These are phyloP conservation scores for Penicillium capsulatum DNA, from an alignment of 2,329 filamentous ascomycete species.

Conservation along the genomic window DNA sequence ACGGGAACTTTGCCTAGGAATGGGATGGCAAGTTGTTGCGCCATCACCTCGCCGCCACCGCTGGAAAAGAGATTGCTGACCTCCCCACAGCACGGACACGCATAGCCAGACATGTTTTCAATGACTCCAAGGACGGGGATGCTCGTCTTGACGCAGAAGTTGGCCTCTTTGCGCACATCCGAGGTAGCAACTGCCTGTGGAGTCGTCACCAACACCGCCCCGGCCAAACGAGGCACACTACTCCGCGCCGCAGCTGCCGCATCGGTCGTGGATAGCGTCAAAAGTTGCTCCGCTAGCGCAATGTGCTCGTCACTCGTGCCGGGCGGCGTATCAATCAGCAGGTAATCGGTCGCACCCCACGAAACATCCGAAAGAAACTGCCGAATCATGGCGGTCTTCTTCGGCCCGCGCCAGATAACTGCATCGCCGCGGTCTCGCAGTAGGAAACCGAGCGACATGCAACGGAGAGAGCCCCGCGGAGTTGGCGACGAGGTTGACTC, in stretches of 20 bases:
- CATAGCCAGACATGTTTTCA: constrained; percentile 76
- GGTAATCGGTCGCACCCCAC: constrained; percentile 82
- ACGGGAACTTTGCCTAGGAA: constrained; percentile 88
- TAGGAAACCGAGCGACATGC: constrained; percentile 92
- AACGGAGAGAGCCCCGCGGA: constrained; percentile 47
- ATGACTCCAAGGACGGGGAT: constrained; percentile 81
- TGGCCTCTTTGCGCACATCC: constrained; percentile 91
- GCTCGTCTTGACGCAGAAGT: constrained; percentile 82
- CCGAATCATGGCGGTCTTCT: constrained; percentile 98
- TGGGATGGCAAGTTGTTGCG: constrained; percentile 73
- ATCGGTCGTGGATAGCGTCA: constrained; percentile 44
- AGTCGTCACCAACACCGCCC: constrained; percentile 92
- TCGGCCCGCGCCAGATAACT: constrained; percentile 95
- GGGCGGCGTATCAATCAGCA: constrained; percentile 92
- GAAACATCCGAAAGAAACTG: constrained; percentile 91
- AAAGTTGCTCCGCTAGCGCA: constrained; percentile 79
- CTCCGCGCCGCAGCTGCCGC: constrained; percentile 14
- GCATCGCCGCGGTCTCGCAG: constrained; percentile 79
- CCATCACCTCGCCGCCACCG: constrained; percentile 86
- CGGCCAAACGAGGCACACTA: constrained; percentile 62
- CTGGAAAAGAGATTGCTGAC: constrained; percentile 92
- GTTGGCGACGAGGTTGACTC: constrained; percentile 21
- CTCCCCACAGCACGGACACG: constrained; percentile 62
- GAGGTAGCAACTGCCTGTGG: constrained; percentile 90
- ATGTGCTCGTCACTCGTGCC: constrained; percentile 98